phyloP scores from a whole-genome alignment of 306 rosid species.

The Vigna reflexopilosa region DNA sequence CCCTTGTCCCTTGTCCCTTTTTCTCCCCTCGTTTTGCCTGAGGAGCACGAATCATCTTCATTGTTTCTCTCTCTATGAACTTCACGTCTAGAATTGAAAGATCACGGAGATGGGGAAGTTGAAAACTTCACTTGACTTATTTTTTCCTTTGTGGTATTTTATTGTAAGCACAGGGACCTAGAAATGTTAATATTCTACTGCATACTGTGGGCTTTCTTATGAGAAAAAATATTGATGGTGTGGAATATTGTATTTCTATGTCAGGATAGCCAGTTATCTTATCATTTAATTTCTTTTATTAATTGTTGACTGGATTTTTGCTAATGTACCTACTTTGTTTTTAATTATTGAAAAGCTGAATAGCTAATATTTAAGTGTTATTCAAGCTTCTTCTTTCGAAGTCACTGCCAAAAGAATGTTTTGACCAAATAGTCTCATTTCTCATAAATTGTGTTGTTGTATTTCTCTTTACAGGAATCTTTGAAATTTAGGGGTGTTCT shows the following conservation, averaged over 20 bases:
- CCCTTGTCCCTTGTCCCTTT: neutral
- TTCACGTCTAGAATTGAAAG: constrained; percentile 21
- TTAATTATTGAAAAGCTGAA: neutral
- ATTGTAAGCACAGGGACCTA: constrained; percentile 5
- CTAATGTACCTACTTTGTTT: neutral
- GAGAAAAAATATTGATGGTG: neutral
- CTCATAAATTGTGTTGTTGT: constrained; percentile 20
- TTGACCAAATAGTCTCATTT: constrained; percentile 13
- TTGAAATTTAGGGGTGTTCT: constrained; percentile 38
- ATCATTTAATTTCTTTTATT: constrained; percentile 3
- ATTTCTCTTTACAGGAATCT: constrained; percentile 31
- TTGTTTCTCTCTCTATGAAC: neutral
- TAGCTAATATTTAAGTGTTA: constrained; percentile 10
- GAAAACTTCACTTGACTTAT: neutral
- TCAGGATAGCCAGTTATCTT: neutral
- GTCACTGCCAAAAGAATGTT: constrained; percentile 12
- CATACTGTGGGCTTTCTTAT: constrained; percentile 9
- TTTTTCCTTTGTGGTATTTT: neutral
- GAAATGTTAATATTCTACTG: neutral
- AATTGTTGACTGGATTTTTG: constrained; percentile 3
- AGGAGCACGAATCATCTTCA: neutral
- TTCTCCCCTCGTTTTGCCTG: neutral
- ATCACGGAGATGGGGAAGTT: neutral
- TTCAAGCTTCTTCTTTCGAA: neutral
- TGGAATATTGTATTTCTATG: neutral